Evolutionary conservation across 352 stramenopile species (phyloP).

Genomic region (Globisporangium okanoganense): DNA sequence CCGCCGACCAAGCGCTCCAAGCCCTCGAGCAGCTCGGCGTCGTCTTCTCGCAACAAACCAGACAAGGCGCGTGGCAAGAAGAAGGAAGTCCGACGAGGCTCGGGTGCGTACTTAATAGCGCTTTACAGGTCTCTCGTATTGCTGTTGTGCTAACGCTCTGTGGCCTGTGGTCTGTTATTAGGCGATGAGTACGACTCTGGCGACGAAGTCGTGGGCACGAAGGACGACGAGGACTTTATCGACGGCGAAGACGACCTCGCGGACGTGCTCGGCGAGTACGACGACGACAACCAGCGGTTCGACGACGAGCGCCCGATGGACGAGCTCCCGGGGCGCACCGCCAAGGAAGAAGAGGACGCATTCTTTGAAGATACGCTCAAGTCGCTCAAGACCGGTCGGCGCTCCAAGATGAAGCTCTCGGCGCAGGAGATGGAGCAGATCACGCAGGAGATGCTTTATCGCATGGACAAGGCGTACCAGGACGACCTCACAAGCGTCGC

Average conservation of each 20-base stretch:
- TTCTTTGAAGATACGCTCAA: conserved; percentile 84
- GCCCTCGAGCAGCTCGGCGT: conserved; percentile 8
- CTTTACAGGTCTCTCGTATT: background rate
- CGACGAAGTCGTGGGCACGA: conserved; percentile 64
- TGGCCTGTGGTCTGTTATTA: conserved; percentile 2
- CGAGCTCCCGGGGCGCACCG: conserved; percentile 20
- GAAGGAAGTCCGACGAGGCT: conserved; percentile 11
- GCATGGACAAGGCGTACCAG: conserved; percentile 84
- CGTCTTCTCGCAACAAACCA: conserved; percentile 7
- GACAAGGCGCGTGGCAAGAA: conserved; percentile 11
- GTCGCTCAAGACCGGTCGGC: conserved; percentile 80
- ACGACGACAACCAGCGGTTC: conserved; percentile 71
- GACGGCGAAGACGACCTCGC: conserved; percentile 83
- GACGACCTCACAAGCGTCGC: conserved; percentile 72
- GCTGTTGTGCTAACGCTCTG: background rate
- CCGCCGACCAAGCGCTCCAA: conserved; percentile 54
- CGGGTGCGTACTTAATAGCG: conserved; percentile 12
- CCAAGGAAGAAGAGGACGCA: conserved; percentile 45
- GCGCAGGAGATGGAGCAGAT: conserved; percentile 85
- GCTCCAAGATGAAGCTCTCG: conserved; percentile 76
- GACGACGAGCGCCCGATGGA: conserved; percentile 76
- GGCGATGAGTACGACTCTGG: conserved; percentile 85
- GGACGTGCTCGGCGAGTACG: conserved; percentile 79
- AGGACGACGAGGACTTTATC: conserved; percentile 87
- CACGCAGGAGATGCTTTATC: conserved; percentile 84